Base-by-base conservation (phyloP, 2,329 filamentous ascomycete species). In the Grosmannia huntii region DNA sequence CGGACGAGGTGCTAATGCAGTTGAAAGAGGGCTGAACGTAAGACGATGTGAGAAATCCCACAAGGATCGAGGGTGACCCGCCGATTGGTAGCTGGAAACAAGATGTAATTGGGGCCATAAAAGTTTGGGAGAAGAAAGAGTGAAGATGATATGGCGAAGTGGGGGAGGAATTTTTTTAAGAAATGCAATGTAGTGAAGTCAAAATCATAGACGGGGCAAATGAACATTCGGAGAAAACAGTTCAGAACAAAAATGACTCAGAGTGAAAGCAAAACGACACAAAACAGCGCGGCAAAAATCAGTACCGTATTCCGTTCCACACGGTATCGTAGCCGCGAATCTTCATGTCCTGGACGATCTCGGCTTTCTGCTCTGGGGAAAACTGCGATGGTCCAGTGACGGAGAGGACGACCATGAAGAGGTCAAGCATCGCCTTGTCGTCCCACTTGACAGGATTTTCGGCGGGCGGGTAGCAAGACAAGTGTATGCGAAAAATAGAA, bases 231-330 rank as follows among this genome's bases (percentile, higher is more conserved):
- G 14, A n/a, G 1, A 21, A 46, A 33, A n/a, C 9, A n/a, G 38
- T 12, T 19, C 10, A 56, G 14, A 38, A 38, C 57, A 57, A 21
- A 28, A 46, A 44, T 21, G 33, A 25, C 53, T 5, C 19, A 55
- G 14, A 53, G 7, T 23, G 7, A 53, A 16, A 41, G n/a, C 4
- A 41, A 10, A 25, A 49, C 11, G 36, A 2, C 6, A 55, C 50
- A 57, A n/a, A 48, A 54, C 28, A n/a, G 5, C 38, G 23, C 6
- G 12, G 53, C n/a, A 63, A 65, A 9, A 19, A 25, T 53, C 28
- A 48, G 41, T 71, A 71, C 70, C 70, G 66, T 6, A 72, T 69
- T 23, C 62, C 68, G 49, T 72, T 72, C 70, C 70, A 72, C 31
- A 59, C 61, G n/a, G 66, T 62, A 14, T 66, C 61, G 48, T 66